Evolutionary conservation across 2,329 filamentous ascomycete genomes (phyloP).

Genomic region (Chaetoscypha palmicola): DNA sequence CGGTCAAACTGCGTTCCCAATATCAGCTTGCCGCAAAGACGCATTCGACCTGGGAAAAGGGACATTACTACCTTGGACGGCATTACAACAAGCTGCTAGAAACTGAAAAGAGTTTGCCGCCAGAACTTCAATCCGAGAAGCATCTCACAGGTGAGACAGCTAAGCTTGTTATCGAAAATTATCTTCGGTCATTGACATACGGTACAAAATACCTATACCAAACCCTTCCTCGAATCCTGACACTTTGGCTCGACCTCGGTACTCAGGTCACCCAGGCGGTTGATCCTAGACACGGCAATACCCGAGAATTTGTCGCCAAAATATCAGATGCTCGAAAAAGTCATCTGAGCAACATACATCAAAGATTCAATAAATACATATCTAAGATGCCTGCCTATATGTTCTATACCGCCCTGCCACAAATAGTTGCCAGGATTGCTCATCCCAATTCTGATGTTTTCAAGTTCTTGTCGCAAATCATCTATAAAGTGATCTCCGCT

Average conservation of each 20-base stretch:
- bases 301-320: conserved; percentile 45
- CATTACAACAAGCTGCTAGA: conserved; percentile 97
- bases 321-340: conserved; percentile 51
- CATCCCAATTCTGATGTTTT: conserved; percentile 77
- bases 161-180: conserved; percentile 89
- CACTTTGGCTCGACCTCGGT: conserved; percentile 89
- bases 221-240: conserved; percentile 83
- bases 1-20: conserved; percentile 67
- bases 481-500: conserved; percentile 76
- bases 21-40: conserved; percentile 77
- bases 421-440: conserved; percentile 92
- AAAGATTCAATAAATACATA: conserved; percentile 74
- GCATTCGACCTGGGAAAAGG: conserved; percentile 79
- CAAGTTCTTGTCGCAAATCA: conserved; percentile 68
- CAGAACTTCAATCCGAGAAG: conserved; percentile 68
- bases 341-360: conserved; percentile 63
- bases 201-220: conserved; percentile 96
- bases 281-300: conserved; percentile 37
- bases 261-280: conserved; percentile 60
- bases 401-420: conserved; percentile 77
- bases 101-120: conserved; percentile 71
- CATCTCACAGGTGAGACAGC: conserved; percentile 77
- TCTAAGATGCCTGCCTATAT: conserved; percentile 64
- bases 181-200: conserved; percentile 75
- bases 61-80: conserved; percentile 91